These are phyloP conservation scores for Cutaneotrichosporon dermatis DNA, from an alignment of 1,284 basidiomycete species.

Conservation along the genomic window DNA sequence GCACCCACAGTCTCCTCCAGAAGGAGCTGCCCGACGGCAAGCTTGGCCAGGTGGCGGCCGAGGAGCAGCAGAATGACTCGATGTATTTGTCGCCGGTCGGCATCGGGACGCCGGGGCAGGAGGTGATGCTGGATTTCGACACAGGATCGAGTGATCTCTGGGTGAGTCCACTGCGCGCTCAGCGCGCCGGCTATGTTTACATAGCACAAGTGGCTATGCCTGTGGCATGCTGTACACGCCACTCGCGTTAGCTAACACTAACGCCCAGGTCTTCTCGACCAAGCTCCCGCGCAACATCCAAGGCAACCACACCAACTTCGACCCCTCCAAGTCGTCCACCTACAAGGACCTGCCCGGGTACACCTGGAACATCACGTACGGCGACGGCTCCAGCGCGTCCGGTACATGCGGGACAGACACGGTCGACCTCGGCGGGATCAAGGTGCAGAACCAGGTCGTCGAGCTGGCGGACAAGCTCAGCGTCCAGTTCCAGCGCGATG, in stretches of 20 bases:
- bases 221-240: too few relatives aligned
- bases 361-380: constrained; percentile 12
- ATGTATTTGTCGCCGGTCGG: constrained; percentile 31
- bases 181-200: too few relatives aligned
- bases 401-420: constrained; percentile 5
- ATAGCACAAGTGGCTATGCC: too few relatives aligned
- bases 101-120: constrained; percentile 37
- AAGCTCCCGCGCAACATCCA: constrained; percentile 26
- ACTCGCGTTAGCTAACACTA: constrained; percentile 6
- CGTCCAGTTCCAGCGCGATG: neutral
- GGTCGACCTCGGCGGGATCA: constrained; percentile 7
- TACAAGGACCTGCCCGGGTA: constrained; percentile 1
- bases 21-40: neutral
- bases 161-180: neutral
- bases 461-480: constrained; percentile 9
- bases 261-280: constrained; percentile 33
- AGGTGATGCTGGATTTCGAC: constrained; percentile 51
- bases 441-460: constrained; percentile 7
- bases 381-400: constrained; percentile 2
- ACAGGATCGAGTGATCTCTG: constrained; percentile 52
- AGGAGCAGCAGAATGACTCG: constrained; percentile 11
- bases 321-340: constrained; percentile 12
- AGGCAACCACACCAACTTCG: constrained; percentile 49
- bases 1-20: neutral
- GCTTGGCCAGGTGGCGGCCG: constrained; percentile 2